Base-by-base conservation (phyloP, 495 filamentous ascomycete species). In the Astrothelium subdiscretum region DNA sequence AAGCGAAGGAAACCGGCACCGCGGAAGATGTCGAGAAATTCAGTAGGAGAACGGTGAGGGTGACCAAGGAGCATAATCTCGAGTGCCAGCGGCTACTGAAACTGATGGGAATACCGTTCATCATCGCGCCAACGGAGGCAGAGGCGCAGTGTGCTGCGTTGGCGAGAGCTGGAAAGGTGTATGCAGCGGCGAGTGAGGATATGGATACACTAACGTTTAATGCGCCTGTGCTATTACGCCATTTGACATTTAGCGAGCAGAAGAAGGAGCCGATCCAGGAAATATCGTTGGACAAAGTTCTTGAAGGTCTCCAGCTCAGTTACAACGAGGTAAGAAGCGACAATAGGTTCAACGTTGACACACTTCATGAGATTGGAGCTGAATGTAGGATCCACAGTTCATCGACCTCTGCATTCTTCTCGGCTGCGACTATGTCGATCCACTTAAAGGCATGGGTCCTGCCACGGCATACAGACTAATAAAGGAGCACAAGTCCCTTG, bases 141-240 rank as follows among this genome's bases (percentile, higher is more conserved):
- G 94, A 98, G 76, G 94, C 94, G 1, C 94, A 98, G 69, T 98
- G 94, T 67, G 95, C 94, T 0, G 87, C 86, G 32, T 80, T 99
- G 60, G 94, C 94, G 1, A 81, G 89, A 60, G 94, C 89, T 18
- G 92, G 90, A 12, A 97, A 97, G 76, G 94, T 98, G 32, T 99
- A 94, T 66, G 94, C 91, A 18, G 94, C 94, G 29, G 94, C 94
- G 1, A 92, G 87, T 44, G 94, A 99, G 77, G 94, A 99, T 77
- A 99, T 99, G 94, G 94, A 99, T 70, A 99, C 94, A 0, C 77
- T 99, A 20, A 97, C 94, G 72, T 99, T 97, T 72, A 84, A 97
- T 63, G 79, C 91, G 13, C 94, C 94, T 0, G 89, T 99, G 65
- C 77, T 99, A 27, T 77, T 99, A 58, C 81, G 95, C 27, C 91